Evolutionary conservation across 495 filamentous ascomycete genomes (phyloP).

Genomic region (Podospora appendiculata): DNA sequence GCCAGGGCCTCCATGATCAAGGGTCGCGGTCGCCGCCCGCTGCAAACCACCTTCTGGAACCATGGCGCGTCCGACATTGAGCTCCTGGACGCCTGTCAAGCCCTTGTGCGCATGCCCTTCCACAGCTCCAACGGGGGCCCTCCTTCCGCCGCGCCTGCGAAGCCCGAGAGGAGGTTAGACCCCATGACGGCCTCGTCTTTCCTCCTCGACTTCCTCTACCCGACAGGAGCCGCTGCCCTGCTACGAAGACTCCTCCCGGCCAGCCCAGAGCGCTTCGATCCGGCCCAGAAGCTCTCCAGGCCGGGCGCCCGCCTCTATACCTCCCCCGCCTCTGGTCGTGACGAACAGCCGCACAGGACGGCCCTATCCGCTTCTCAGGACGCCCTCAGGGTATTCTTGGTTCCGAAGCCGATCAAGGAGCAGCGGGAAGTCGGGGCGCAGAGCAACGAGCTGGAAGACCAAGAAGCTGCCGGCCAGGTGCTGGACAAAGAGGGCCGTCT

Average conservation of each 20-base stretch:
- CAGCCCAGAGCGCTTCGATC: conserved; percentile 6
- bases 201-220: conserved; percentile 59
- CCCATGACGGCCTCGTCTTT: conserved; percentile 30
- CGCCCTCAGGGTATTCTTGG: too few relatives aligned
- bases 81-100: conserved; percentile 39
- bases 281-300: not conserved
- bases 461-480: too few relatives aligned
- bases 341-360: not conserved
- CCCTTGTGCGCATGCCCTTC: conserved; percentile 21
- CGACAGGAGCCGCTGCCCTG: conserved; percentile 41
- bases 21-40: conserved; percentile 47
- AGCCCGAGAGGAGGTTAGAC: conserved; percentile 12
- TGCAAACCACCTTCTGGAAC: conserved; percentile 61
- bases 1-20: conserved; percentile 39
- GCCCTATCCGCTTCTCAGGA: too few relatives aligned
- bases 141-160: conserved; percentile 4
- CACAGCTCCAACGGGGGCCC: conserved; percentile 1
- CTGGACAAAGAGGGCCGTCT: too few relatives aligned
- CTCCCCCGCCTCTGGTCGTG: conserved; percentile 2
- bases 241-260: conserved; percentile 29
- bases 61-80: conserved; percentile 54
- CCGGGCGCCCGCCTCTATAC: conserved; percentile 11
- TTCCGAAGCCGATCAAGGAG: too few relatives aligned
- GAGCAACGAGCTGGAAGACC: too few relatives aligned
- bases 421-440: too few relatives aligned